Conservation (phyloP, 306 rosid genomes). For the Vigna trinervia region DNA sequence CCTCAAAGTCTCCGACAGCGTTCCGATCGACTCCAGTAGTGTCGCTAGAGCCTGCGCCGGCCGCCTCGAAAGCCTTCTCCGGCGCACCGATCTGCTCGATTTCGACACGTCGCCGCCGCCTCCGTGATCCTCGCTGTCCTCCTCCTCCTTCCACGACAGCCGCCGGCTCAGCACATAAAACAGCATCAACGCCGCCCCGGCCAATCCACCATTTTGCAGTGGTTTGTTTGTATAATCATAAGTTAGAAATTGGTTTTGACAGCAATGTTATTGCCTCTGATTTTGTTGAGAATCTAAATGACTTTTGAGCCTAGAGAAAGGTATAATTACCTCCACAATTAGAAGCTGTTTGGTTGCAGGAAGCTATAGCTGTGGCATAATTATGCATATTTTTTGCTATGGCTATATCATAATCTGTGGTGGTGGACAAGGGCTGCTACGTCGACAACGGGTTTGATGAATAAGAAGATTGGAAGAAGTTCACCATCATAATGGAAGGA, state of each 20-base stretch:
- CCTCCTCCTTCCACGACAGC: too few relatives aligned
- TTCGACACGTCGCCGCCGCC: too few relatives aligned
- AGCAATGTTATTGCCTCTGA: slow-evolving; percentile 40
- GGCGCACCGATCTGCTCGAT: too few relatives aligned
- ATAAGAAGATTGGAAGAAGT: too few relatives aligned
- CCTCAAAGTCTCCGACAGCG: slow-evolving; percentile 85
- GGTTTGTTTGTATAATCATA: slow-evolving; percentile 36
- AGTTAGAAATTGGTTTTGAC: slow-evolving; percentile 5
- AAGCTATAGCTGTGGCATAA: slow-evolving; percentile 39
- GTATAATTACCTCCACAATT: slow-evolving; percentile 47
- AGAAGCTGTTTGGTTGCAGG: slow-evolving; percentile 36
- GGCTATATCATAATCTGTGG: slow-evolving; percentile 37
- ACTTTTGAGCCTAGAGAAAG: slow-evolving; percentile 41
- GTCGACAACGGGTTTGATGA: too few relatives aligned
- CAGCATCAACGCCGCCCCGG: too few relatives aligned
- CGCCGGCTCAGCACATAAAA: too few relatives aligned
- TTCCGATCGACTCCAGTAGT: slow-evolving; percentile 76
- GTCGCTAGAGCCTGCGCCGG: slow-evolving; percentile 59
- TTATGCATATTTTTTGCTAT: slow-evolving; percentile 43
- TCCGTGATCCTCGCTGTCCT: too few relatives aligned
- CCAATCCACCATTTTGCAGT: neutral
- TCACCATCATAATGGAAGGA: too few relatives aligned
- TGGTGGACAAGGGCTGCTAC: too few relatives aligned
- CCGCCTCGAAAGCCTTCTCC: too few relatives aligned
- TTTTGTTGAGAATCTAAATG: slow-evolving; percentile 23